Conservation (phyloP, 202 grass and related monocot genomes). For the Setaria italica region DNA sequence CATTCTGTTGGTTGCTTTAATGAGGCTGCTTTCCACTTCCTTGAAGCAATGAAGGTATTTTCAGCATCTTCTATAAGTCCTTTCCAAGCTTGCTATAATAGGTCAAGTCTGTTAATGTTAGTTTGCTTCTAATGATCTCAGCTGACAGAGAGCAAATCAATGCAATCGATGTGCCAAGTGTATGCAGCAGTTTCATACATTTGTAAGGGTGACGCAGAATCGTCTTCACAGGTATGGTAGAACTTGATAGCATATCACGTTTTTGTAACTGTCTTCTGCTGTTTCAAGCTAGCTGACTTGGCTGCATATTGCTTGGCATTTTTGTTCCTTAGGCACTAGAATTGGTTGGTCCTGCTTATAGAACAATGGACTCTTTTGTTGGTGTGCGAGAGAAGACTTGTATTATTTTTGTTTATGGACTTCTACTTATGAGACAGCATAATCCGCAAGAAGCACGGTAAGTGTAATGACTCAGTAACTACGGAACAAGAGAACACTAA, state of each 20-base stretch:
- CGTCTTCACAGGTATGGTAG: slow-evolving; percentile 76
- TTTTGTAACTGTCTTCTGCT: slow-evolving; percentile 20
- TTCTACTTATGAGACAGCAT: slow-evolving; percentile 96
- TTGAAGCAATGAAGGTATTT: slow-evolving; percentile 78
- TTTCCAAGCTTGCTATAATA: slow-evolving; percentile 3
- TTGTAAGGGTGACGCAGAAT: slow-evolving; percentile 86
- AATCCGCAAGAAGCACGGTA: slow-evolving; percentile 98
- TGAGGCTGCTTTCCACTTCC: slow-evolving; percentile 92
- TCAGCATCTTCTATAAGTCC: not conserved
- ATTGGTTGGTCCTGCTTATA: slow-evolving; percentile 90
- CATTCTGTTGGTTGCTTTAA: slow-evolving; percentile 97
- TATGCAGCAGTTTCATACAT: slow-evolving; percentile 84
- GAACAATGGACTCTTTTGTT: slow-evolving; percentile 96
- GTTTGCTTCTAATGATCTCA: slow-evolving; percentile 49
- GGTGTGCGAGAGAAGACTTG: slow-evolving; percentile 97
- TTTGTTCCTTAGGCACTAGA: slow-evolving; percentile 74
- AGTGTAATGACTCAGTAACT: slow-evolving; percentile 38
- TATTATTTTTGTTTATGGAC: slow-evolving; percentile 96
- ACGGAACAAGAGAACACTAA: slow-evolving; percentile 35
- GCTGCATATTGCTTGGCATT: slow-evolving; percentile 23
- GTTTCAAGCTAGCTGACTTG: slow-evolving; percentile 3
- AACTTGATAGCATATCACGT: not conserved
- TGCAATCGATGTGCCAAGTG: slow-evolving; percentile 96
- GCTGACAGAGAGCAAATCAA: slow-evolving; percentile 90
- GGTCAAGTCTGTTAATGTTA: slow-evolving; percentile 33